These are phyloP conservation scores for Ogataea minuta DNA, from an alignment of 805 yeast species.

Conservation along the genomic window DNA sequence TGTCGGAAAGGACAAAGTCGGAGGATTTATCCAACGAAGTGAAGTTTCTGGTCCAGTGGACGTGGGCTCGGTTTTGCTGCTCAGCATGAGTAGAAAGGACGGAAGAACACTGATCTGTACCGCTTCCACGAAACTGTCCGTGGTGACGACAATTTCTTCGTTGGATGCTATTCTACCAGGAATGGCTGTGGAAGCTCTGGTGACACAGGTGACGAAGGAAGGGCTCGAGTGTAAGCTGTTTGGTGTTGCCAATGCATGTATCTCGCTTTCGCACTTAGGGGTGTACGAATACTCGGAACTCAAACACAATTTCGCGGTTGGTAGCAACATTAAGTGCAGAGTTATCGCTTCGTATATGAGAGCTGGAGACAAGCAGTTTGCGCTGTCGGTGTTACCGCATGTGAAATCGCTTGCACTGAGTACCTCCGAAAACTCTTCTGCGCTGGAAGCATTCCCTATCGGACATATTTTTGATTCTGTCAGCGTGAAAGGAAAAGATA, in stretches of 20 bases:
- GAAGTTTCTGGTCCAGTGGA: slow-evolving; percentile 49
- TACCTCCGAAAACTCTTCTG: slow-evolving; percentile 32
- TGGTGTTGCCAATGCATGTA: slow-evolving; percentile 72
- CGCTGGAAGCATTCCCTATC: slow-evolving; percentile 66
- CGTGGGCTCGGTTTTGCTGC: slow-evolving; percentile 70
- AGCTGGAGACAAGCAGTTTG: slow-evolving; percentile 53
- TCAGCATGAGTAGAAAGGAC: slow-evolving; percentile 51
- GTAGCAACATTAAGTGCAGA: slow-evolving; percentile 67
- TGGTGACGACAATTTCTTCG: slow-evolving; percentile 59
- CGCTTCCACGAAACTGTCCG: slow-evolving; percentile 45
- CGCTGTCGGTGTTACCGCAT: slow-evolving; percentile 63
- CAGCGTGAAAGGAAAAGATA: slow-evolving; percentile 58
- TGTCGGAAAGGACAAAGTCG: slow-evolving; percentile 53
- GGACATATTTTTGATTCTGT: slow-evolving; percentile 69
- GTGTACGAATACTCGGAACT: slow-evolving; percentile 43
- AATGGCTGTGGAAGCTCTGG: slow-evolving; percentile 67
- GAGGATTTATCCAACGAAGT: slow-evolving; percentile 76
- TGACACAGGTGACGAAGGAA: slow-evolving; percentile 52
- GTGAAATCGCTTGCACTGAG: slow-evolving; percentile 37
- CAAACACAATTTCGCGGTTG: slow-evolving; percentile 64
- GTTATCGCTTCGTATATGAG: slow-evolving; percentile 54
- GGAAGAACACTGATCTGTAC: slow-evolving; percentile 61
- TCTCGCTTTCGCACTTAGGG: slow-evolving; percentile 65
- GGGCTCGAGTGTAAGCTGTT: slow-evolving; percentile 75
- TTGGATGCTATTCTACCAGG: slow-evolving; percentile 88